Evolutionary conservation across 805 yeast genomes (phyloP), one percentile per base, ranked within the genome.

Genomic region (Saccharomycopsis javanensis): DNA sequence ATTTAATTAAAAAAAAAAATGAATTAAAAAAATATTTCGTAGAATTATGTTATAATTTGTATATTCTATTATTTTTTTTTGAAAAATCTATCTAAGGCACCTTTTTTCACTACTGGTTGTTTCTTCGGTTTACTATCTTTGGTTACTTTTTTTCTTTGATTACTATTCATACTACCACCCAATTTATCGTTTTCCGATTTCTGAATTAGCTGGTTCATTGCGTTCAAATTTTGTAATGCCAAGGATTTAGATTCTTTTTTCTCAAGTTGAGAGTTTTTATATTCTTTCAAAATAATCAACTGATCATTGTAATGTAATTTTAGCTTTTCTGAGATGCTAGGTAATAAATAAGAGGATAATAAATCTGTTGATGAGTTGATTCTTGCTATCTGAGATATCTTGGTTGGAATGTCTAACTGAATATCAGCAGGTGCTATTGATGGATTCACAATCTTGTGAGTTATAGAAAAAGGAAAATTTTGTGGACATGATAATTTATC

Each of bases 341-440:
- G 48, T 1, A 42, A 25, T 42, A 59, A 45, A 34, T 59, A 59
- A n/a, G 55, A 42, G 4, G 58, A 30, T 28, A 59, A 31, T 15
- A 59, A 13, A 15, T 25, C 13, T 15, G 52, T 25, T 5, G 58
- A 25, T 28, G 55, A 59, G 27, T 53, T 59, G 54, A 45, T 30
- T 51, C 38, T 55, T 11, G 60, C 59, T 5, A 30, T 46, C 15
- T 33, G 8, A 16, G 53, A 18, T 7, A 59, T 33, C 6, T 45
- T 53, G 8, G 30, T 16, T 7, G 57, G 56, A n/a, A 51, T 42
- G 10, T 45, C 52, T n/a, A 31, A 13, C 5, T 18, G 7, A 13
- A 53, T 31, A n/a, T 54, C 60, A 3, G 62, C 55, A 4, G 62
- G 62, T 5, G 54, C 8, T 7, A 59, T 33, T 6, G 50, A 13